These are phyloP conservation scores for Capsicum baccatum DNA, from an alignment of 257 asterid species.

Conservation along the genomic window DNA sequence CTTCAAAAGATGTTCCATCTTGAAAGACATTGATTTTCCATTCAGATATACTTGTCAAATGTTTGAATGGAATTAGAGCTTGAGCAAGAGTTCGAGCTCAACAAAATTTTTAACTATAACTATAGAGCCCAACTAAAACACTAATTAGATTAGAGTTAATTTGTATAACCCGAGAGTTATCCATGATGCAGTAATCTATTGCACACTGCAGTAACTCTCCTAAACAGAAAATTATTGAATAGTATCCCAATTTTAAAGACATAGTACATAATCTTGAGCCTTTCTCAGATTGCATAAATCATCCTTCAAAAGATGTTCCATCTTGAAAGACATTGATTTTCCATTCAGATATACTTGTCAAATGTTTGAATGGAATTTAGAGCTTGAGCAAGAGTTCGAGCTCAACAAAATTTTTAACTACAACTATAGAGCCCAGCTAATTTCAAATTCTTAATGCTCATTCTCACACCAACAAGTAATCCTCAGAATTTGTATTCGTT, in stretches of 20 bases:
- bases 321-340: background rate
- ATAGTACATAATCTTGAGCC: background rate
- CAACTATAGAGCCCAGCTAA: background rate
- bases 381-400: background rate
- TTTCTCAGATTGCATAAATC: background rate
- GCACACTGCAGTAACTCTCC: background rate
- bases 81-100: background rate
- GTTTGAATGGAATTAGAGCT: background rate
- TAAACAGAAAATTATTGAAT: background rate
- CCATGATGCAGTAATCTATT: slow-evolving; percentile 8
- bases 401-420: background rate
- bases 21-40: background rate
- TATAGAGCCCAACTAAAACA: background rate
- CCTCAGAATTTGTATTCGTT: background rate
- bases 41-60: background rate
- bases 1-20: background rate
- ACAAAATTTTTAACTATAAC: background rate
- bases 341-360: background rate
- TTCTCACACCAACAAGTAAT: background rate
- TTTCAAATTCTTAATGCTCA: background rate
- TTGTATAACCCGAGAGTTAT: background rate
- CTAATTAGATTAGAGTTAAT: background rate
- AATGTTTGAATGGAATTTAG: background rate
- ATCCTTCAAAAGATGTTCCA: background rate
- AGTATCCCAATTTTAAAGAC: background rate